Percentiles rank a stretch among this genome's conserved stretches.
Evolutionary conservation across 768 basidiomycete species (phyloP).

Genomic region (Phallus indusiatus): DNA sequence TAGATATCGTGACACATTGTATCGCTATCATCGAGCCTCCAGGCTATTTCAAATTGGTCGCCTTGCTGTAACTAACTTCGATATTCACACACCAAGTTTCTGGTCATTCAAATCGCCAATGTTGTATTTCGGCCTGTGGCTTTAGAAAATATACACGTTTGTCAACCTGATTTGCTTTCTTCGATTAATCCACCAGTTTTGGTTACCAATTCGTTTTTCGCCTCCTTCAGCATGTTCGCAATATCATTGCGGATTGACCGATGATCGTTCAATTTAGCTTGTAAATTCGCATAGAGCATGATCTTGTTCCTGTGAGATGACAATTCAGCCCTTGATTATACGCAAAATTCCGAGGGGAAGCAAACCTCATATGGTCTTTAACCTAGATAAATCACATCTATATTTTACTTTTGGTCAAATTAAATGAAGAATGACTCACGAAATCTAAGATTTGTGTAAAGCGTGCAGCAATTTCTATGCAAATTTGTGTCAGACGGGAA

Average conservation of each 20-base stretch:
- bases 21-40: too few species aligned
- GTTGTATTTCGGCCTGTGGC: too few species aligned
- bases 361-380: slow-evolving; percentile 43
- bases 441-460: slow-evolving; percentile 40
- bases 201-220: slow-evolving; percentile 29
- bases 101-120: too few species aligned
- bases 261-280: slow-evolving; percentile 34
- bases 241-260: slow-evolving; percentile 29
- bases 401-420: neutral
- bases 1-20: too few species aligned
- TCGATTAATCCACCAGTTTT: slow-evolving; percentile 32
- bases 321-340: neutral
- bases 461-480: slow-evolving; percentile 32
- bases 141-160: too few species aligned
- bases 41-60: too few species aligned
- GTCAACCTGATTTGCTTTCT: neutral
- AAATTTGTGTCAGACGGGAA: neutral
- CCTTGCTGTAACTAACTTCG: too few species aligned
- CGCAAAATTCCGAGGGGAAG: slow-evolving; percentile 1
- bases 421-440: slow-evolving; percentile 24
- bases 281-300: slow-evolving; percentile 35
- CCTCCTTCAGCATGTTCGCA: slow-evolving; percentile 29
- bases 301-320: slow-evolving; percentile 32
- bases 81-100: too few species aligned
- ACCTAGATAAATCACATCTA: slow-evolving; percentile 15